A percentile compares a stretch with the other conserved stretches of the same genome.
Evolutionary conservation across 2,329 filamentous ascomycete genomes (phyloP).

Genomic region (Colletotrichum sp.): DNA sequence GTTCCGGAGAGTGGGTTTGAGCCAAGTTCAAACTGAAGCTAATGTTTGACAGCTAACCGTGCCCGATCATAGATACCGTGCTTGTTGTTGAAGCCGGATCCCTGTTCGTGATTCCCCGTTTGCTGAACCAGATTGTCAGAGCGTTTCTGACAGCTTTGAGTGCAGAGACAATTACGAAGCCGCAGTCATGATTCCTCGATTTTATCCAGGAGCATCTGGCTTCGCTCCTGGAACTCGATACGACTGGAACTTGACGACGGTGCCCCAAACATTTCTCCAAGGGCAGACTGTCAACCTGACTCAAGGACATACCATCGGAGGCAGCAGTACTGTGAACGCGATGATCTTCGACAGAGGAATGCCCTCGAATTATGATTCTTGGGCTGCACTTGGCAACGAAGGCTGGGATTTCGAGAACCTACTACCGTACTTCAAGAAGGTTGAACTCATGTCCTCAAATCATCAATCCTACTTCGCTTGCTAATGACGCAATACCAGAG

Average conservation of each 20-base stretch:
- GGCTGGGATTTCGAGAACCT: conserved; percentile 42
- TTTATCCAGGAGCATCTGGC: conserved; percentile 15
- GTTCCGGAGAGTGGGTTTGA: neutral
- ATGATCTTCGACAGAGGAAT: conserved; percentile 37
- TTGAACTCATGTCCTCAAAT: neutral
- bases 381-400: conserved; percentile 35
- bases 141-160: neutral
- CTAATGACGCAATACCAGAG: neutral
- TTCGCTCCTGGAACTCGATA: conserved; percentile 25
- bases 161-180: conserved; percentile 9
- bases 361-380: conserved; percentile 35
- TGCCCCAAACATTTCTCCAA: conserved; percentile 39
- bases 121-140: neutral
- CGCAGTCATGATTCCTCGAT: conserved; percentile 8
- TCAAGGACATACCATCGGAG: conserved; percentile 50
- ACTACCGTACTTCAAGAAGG: conserved; percentile 33
- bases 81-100: conserved; percentile 23
- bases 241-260: conserved; percentile 45
- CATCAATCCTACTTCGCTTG: neutral
- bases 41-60: neutral
- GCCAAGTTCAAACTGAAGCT: neutral
- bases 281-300: conserved; percentile 40
- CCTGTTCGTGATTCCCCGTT: conserved; percentile 7
- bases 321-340: conserved; percentile 49
- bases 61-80: neutral